phyloP scores from a whole-genome alignment of 495 filamentous ascomycete species.

The Gamarada debralockiae region DNA sequence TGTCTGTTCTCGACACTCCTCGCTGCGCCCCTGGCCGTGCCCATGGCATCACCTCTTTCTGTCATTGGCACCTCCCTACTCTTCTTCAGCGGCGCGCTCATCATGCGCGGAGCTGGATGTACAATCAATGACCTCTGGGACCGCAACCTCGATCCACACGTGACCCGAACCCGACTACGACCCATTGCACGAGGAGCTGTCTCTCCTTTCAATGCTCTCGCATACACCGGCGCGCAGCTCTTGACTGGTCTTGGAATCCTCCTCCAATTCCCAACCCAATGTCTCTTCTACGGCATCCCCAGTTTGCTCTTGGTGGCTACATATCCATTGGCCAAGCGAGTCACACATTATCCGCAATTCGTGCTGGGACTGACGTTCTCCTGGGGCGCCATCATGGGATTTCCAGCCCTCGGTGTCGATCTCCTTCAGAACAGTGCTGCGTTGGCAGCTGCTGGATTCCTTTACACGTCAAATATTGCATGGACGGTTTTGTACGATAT shows the following conservation, averaged over 20 bases:
- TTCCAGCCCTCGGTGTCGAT: slow-evolving; percentile 86
- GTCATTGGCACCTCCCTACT: slow-evolving; percentile 64
- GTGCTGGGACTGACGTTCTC: slow-evolving; percentile 92
- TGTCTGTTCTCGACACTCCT: slow-evolving; percentile 86
- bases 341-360: slow-evolving; percentile 92
- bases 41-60: slow-evolving; percentile 52
- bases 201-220: slow-evolving; percentile 65
- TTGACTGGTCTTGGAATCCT: slow-evolving; percentile 78
- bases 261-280: slow-evolving; percentile 78
- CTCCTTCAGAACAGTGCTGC: slow-evolving; percentile 62
- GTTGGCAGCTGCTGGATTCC: slow-evolving; percentile 59
- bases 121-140: slow-evolving; percentile 98
- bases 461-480: slow-evolving; percentile 83
- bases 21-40: slow-evolving; percentile 55
- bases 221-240: slow-evolving; percentile 80
- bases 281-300: slow-evolving; percentile 84
- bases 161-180: slow-evolving; percentile 79
- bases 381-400: slow-evolving; percentile 97
- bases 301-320: slow-evolving; percentile 74
- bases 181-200: slow-evolving; percentile 87
- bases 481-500: slow-evolving; percentile 98
- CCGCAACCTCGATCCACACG: slow-evolving; percentile 84
- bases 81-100: slow-evolving; percentile 82
- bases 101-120: slow-evolving; percentile 98
- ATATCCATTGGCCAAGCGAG: slow-evolving; percentile 89